Conservation (phyloP, 306 rosid species). For the Casuarina glauca region DNA sequence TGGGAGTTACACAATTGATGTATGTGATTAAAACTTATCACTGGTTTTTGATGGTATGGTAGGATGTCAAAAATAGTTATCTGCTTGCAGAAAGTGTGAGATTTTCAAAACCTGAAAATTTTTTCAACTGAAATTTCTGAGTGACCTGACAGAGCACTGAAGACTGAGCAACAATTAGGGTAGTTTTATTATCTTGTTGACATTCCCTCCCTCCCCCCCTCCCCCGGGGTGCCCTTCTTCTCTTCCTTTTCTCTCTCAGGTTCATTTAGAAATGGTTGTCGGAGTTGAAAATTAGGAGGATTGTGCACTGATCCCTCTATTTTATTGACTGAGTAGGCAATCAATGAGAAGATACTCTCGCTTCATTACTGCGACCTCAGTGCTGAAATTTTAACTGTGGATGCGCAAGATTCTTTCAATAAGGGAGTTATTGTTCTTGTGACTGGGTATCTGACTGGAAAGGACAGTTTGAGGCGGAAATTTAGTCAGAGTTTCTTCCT, state of each 20-base stretch:
- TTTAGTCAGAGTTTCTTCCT: conserved; percentile 87
- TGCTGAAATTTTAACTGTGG: conserved; percentile 68
- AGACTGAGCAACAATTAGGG: not conserved
- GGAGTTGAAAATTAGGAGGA: not conserved
- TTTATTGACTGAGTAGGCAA: conserved; percentile 51
- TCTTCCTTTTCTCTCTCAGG: not conserved
- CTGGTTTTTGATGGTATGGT: not conserved
- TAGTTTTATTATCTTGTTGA: not conserved
- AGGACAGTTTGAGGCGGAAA: conserved; percentile 52
- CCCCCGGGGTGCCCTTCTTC: too few relatives aligned
- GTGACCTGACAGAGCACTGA: not conserved
- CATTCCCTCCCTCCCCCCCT: too few relatives aligned
- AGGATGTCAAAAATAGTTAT: not conserved
- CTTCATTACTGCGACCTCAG: conserved; percentile 54
- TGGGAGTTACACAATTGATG: not conserved
- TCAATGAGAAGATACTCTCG: conserved; percentile 73
- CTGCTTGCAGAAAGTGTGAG: not conserved
- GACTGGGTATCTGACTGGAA: conserved; percentile 73
- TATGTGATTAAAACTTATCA: not conserved
- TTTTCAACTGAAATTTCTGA: not conserved
- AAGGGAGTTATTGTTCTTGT: conserved; percentile 85
- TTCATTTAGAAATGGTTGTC: not conserved
- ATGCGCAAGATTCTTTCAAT: conserved; percentile 75
- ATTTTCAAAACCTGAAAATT: not conserved
- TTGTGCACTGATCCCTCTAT: not conserved